These are phyloP conservation scores for Erigeron philadelphicus DNA, from an alignment of 140 eudicot genomes.

Conservation along the genomic window DNA sequence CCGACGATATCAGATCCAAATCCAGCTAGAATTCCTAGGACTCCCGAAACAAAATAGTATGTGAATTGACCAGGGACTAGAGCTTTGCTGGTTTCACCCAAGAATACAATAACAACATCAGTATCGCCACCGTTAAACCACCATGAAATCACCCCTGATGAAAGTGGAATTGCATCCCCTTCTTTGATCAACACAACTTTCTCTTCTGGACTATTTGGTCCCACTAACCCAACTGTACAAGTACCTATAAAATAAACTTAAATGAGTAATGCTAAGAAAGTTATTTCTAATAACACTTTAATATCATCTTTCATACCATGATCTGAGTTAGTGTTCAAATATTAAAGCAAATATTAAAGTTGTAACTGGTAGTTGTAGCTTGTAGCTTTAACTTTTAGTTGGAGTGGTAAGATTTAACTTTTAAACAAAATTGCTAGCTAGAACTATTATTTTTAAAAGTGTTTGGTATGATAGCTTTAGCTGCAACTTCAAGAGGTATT, in stretches of 20 bases:
- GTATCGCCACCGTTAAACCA: slow-evolving; percentile 50
- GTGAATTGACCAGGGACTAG: slow-evolving; percentile 40
- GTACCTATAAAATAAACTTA: slow-evolving; percentile 24
- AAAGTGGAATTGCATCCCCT: slow-evolving; percentile 43
- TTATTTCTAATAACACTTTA: neutral
- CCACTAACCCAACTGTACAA: slow-evolving; percentile 37
- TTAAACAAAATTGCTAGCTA: no score
- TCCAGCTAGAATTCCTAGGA: slow-evolving; percentile 31
- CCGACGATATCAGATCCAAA: slow-evolving; percentile 33
- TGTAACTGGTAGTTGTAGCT: no score
- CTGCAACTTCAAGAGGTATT: no score
- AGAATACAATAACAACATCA: slow-evolving; percentile 32
- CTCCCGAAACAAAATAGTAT: slow-evolving; percentile 35
- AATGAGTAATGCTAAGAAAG: neutral
- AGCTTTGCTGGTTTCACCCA: slow-evolving; percentile 39
- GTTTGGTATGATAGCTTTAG: no score
- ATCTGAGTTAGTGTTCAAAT: no score
- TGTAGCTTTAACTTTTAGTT: no score
- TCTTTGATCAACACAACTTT: slow-evolving; percentile 31
- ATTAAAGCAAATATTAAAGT: no score
- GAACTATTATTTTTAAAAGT: no score
- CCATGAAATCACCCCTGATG: slow-evolving; percentile 41
- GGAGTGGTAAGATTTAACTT: no score
- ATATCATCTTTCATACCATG: neutral
- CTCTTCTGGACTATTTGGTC: slow-evolving; percentile 35